phyloP scores from a whole-genome alignment of 1,284 basidiomycete genomes.

The Sanghuangporus weigelae region DNA sequence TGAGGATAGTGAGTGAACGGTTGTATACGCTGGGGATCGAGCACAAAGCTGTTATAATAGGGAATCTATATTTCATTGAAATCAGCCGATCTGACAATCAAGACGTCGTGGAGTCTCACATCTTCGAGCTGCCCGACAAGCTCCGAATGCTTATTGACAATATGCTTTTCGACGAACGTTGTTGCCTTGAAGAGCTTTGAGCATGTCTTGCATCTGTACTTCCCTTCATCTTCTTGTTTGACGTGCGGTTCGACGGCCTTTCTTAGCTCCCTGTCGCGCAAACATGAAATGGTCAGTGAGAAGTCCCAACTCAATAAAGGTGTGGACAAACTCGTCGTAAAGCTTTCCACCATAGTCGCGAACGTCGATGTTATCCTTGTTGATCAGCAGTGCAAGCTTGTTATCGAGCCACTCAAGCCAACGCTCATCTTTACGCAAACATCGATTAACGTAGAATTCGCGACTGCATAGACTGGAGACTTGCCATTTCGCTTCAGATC shows the following conservation, averaged over 20 bases:
- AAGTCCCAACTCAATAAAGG: background rate
- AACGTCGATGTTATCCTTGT: slow-evolving; percentile 74
- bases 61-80: slow-evolving; percentile 51
- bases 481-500: slow-evolving; percentile 70
- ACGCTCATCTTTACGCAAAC: slow-evolving; percentile 58
- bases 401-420: slow-evolving; percentile 86
- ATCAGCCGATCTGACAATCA: slow-evolving; percentile 8
- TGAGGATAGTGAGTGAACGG: slow-evolving; percentile 76
- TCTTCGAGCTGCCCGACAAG: slow-evolving; percentile 74
- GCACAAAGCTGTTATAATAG: slow-evolving; percentile 89
- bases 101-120: slow-evolving; percentile 35
- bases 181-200: slow-evolving; percentile 94
- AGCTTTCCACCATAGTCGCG: slow-evolving; percentile 84
- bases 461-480: slow-evolving; percentile 17
- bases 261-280: slow-evolving; percentile 61
- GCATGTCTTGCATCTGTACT: slow-evolving; percentile 92
- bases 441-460: slow-evolving; percentile 14
- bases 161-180: slow-evolving; percentile 93
- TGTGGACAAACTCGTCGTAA: slow-evolving; percentile 71
- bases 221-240: slow-evolving; percentile 93
- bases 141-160: slow-evolving; percentile 84
- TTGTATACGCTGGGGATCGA: slow-evolving; percentile 89
- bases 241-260: slow-evolving; percentile 74
- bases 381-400: slow-evolving; percentile 74
- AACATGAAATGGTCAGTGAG: slow-evolving; percentile 6